These are phyloP conservation scores for Heliamphora exappendiculata DNA, from an alignment of 148 eudicot species.

Conservation along the genomic window DNA sequence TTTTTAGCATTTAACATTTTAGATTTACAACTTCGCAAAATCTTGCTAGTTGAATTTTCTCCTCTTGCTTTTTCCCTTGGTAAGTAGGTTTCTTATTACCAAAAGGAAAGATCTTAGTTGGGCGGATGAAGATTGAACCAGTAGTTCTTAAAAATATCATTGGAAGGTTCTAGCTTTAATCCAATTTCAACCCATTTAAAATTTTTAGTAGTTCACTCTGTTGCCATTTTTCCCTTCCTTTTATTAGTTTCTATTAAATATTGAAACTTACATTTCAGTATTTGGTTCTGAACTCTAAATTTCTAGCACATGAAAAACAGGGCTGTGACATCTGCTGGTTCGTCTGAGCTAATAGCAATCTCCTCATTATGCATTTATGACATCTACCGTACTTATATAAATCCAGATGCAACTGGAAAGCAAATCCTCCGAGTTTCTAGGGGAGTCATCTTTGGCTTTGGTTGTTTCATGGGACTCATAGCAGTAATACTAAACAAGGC, in stretches of 20 bases:
- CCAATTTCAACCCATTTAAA: neutral
- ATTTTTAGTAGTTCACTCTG: neutral
- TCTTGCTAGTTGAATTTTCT: too few species aligned
- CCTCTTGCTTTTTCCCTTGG: too few species aligned
- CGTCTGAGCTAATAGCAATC: slow-evolving; percentile 93
- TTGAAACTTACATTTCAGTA: neutral
- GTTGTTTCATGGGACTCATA: slow-evolving; percentile 88
- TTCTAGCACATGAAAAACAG: slow-evolving; percentile 25
- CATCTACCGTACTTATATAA: slow-evolving; percentile 87
- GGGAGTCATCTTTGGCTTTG: slow-evolving; percentile 55
- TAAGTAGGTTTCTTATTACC: too few species aligned
- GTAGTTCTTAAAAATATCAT: too few species aligned
- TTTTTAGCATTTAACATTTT: neutral
- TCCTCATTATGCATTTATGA: slow-evolving; percentile 95
- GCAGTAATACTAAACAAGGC: slow-evolving; percentile 88
- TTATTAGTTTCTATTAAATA: neutral
- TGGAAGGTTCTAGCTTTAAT: neutral
- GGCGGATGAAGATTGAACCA: too few species aligned
- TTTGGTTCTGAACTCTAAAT: neutral
- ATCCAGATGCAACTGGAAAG: slow-evolving; percentile 76
- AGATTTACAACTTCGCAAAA: too few species aligned
- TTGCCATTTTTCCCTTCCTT: neutral
- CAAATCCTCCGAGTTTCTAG: slow-evolving; percentile 85
- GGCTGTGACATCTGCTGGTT: slow-evolving; percentile 99
- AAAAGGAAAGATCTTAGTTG: too few species aligned